These are phyloP conservation scores for Lachnellula hyalina DNA, from an alignment of 2,329 filamentous ascomycete species.

Conservation along the genomic window DNA sequence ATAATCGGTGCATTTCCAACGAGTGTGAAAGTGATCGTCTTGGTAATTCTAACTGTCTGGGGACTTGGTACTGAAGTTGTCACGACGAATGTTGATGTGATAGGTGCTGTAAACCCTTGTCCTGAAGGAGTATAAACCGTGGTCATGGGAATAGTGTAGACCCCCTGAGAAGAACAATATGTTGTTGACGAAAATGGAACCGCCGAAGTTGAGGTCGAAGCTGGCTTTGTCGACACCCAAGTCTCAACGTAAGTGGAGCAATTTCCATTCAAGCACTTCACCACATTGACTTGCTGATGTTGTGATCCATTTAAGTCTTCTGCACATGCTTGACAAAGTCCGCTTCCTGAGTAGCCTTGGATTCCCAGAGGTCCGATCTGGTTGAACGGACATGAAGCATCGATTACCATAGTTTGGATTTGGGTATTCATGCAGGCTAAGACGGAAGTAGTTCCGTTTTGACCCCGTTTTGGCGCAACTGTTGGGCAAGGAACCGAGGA, in stretches of 20 bases:
- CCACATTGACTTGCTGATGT: slow-evolving; percentile 3
- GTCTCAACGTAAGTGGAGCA: slow-evolving; percentile 8
- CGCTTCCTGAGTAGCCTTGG: slow-evolving; percentile 1
- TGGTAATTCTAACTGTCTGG: too few relatives aligned
- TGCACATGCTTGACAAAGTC: slow-evolving; percentile 10
- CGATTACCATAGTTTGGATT: not conserved
- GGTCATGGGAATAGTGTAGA: too few relatives aligned
- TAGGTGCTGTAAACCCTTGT: too few relatives aligned
- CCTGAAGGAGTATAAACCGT: too few relatives aligned
- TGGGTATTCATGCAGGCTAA: not conserved
- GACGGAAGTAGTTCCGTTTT: not conserved
- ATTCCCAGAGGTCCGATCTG: not conserved
- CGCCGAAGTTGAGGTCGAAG: not conserved
- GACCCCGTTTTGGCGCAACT: not conserved
- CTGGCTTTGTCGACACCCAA: slow-evolving; percentile 7
- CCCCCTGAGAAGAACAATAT: too few relatives aligned
- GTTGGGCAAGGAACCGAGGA: slow-evolving; percentile 2
- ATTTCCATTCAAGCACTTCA: slow-evolving; percentile 4
- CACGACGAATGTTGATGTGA: too few relatives aligned
- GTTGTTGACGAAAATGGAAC: not conserved
- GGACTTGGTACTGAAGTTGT: too few relatives aligned
- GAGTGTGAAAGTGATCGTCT: too few relatives aligned
- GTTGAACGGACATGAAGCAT: not conserved
- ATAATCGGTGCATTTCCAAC: too few relatives aligned
- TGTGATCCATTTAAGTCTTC: not conserved